phyloP scores from a whole-genome alignment of 179 eudicot genomes.

The Beta lomatogona region DNA sequence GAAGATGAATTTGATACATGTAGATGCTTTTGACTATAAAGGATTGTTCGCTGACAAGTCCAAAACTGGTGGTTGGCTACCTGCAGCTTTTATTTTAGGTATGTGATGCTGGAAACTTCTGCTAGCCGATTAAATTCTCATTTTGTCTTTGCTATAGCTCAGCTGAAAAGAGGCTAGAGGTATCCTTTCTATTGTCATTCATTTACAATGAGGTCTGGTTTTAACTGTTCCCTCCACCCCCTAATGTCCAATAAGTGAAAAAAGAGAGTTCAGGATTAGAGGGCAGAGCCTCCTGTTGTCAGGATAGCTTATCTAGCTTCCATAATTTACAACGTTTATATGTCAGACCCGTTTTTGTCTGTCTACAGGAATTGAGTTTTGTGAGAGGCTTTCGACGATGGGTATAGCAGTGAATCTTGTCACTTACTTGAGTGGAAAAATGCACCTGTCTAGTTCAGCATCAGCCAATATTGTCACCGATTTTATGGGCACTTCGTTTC shows the following conservation, averaged over 20 bases:
- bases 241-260: too few species aligned
- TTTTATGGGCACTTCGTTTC: conserved; percentile 30
- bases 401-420: conserved; percentile 35
- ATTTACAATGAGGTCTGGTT: background rate
- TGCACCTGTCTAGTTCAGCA: conserved; percentile 28
- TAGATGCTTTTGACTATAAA: conserved; percentile 26
- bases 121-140: background rate
- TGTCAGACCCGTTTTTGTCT: conserved; percentile 7
- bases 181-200: background rate
- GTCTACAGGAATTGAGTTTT: conserved; percentile 24
- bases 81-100: conserved; percentile 29
- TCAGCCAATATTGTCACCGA: conserved; percentile 31
- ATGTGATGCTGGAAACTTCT: background rate
- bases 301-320: background rate
- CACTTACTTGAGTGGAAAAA: conserved; percentile 23
- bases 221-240: too few species aligned
- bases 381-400: conserved; percentile 36
- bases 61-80: conserved; percentile 30
- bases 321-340: background rate
- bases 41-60: conserved; percentile 34
- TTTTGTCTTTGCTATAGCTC: background rate
- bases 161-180: background rate
- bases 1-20: conserved; percentile 20
- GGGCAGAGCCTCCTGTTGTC: background rate
- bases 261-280: too few species aligned